These are phyloP conservation scores for Neurospora sp. DNA, from an alignment of 495 filamentous ascomycete species.

Conservation along the genomic window DNA sequence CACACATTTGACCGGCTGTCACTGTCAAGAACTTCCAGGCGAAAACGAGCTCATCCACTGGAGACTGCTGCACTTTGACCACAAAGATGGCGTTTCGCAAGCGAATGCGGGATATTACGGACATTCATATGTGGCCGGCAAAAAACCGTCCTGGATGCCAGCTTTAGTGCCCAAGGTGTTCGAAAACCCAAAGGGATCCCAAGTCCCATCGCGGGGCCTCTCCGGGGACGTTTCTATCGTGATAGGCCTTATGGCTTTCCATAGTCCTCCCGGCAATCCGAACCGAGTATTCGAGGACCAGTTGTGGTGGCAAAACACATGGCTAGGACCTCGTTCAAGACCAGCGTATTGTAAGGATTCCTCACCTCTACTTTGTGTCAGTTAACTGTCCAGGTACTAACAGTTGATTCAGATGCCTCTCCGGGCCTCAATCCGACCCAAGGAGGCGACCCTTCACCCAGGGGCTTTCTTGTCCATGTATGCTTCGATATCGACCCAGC, in stretches of 20 bases:
- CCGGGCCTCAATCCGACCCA: slow-evolving; percentile 1
- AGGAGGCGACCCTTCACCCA: not conserved
- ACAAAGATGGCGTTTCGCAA: slow-evolving; percentile 6
- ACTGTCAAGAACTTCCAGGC: not conserved
- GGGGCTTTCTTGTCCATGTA: slow-evolving; percentile 19
- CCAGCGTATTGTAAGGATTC: slow-evolving; percentile 15
- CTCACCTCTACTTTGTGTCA: not conserved
- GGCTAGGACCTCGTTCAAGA: slow-evolving; percentile 2
- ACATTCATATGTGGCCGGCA: slow-evolving; percentile 10
- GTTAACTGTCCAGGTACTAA: not conserved
- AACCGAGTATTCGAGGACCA: slow-evolving; percentile 11
- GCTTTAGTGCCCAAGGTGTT: slow-evolving; percentile 22
- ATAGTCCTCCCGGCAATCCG: not conserved
- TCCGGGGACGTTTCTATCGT: slow-evolving; percentile 20
- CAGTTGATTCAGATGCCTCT: not conserved
- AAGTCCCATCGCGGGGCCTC: slow-evolving; percentile 12
- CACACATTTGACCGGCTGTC: not conserved
- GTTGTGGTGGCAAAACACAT: slow-evolving; percentile 9
- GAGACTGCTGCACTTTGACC: slow-evolving; percentile 15
- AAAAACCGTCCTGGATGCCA: slow-evolving; percentile 21
- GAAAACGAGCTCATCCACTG: slow-evolving; percentile 3
- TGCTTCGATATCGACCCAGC: slow-evolving; percentile 6
- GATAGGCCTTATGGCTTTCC: slow-evolving; percentile 22
- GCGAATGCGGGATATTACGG: slow-evolving; percentile 1
- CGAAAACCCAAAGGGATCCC: slow-evolving; percentile 3